Conservation (phyloP, 2,329 filamentous ascomycete species). For the Scedosporium aurantiacum region DNA sequence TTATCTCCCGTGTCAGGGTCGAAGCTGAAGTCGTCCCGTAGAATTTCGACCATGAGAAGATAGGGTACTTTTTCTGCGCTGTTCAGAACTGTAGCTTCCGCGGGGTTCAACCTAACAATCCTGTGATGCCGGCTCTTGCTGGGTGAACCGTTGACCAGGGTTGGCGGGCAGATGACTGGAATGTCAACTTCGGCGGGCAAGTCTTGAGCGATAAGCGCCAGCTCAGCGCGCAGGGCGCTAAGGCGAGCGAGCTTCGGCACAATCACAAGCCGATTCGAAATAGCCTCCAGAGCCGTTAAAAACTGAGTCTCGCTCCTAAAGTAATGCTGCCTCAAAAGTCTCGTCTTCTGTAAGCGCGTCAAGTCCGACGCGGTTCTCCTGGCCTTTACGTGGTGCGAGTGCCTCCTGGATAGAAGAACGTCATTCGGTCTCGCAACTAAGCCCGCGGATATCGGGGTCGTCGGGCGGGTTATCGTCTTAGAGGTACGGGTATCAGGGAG, state of each 20-base stretch:
- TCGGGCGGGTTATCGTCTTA: conserved; percentile 37
- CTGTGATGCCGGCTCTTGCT: conserved; percentile 69
- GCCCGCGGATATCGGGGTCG: conserved; percentile 47
- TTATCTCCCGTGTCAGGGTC: conserved; percentile 67
- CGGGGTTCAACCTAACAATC: conserved; percentile 72
- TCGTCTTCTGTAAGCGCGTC: conserved; percentile 55
- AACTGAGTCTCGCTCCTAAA: conserved; percentile 75
- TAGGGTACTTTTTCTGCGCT: conserved; percentile 82
- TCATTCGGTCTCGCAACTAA: conserved; percentile 34
- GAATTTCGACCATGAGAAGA: conserved; percentile 71
- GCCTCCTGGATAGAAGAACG: conserved; percentile 40
- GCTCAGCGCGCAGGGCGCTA: conserved; percentile 69
- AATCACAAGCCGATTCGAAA: conserved; percentile 72
- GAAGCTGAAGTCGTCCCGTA: conserved; percentile 74
- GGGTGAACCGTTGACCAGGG: conserved; percentile 60
- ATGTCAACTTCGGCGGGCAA: conserved; percentile 76
- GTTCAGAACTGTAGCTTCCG: conserved; percentile 74
- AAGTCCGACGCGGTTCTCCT: conserved; percentile 50
- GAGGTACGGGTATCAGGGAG: conserved; percentile 50
- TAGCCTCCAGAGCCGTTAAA: conserved; percentile 67
- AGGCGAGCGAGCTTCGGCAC: conserved; percentile 73
- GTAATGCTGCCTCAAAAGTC: conserved; percentile 67
- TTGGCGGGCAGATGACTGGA: conserved; percentile 68
- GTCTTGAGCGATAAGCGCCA: conserved; percentile 71
- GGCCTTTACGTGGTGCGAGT: conserved; percentile 50